Percentiles rank a stretch among this genome's conserved stretches.
Evolutionary conservation across 176 grass and related monocot genomes (phyloP).

Genomic region (Oryza coarctata): DNA sequence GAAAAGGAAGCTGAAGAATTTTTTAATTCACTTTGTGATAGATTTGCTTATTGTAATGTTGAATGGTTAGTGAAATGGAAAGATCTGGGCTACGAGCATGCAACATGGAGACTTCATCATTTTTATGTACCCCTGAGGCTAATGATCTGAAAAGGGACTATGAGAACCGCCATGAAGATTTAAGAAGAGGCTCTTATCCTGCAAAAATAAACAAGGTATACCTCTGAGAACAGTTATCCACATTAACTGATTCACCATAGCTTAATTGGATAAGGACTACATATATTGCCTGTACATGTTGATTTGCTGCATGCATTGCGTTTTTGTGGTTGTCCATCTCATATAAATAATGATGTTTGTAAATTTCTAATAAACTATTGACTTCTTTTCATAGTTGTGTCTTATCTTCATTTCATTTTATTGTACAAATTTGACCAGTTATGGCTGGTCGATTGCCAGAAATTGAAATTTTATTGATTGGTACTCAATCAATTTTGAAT

Average conservation of each 20-base stretch:
- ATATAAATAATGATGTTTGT: background rate
- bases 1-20: slow-evolving; percentile 52
- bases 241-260: slow-evolving; percentile 17
- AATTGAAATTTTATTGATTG: background rate
- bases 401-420: slow-evolving; percentile 9
- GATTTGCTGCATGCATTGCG: background rate
- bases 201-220: slow-evolving; percentile 52
- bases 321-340: slow-evolving; percentile 4
- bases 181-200: slow-evolving; percentile 44
- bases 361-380: background rate
- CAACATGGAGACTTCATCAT: slow-evolving; percentile 75
- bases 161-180: slow-evolving; percentile 40
- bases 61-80: slow-evolving; percentile 96
- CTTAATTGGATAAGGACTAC: background rate
- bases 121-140: slow-evolving; percentile 64
- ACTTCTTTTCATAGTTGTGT: background rate
- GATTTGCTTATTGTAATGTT: slow-evolving; percentile 48
- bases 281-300: background rate
- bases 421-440: background rate
- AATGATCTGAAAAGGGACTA: slow-evolving; percentile 57
- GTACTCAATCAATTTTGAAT: background rate
- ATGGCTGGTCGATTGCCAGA: background rate
- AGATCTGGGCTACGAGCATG: slow-evolving; percentile 71
- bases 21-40: slow-evolving; percentile 47
- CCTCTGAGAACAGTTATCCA: slow-evolving; percentile 17